These are phyloP conservation scores for Apium graveolens DNA, from an alignment of 129 eudicot genomes.

Conservation along the genomic window DNA sequence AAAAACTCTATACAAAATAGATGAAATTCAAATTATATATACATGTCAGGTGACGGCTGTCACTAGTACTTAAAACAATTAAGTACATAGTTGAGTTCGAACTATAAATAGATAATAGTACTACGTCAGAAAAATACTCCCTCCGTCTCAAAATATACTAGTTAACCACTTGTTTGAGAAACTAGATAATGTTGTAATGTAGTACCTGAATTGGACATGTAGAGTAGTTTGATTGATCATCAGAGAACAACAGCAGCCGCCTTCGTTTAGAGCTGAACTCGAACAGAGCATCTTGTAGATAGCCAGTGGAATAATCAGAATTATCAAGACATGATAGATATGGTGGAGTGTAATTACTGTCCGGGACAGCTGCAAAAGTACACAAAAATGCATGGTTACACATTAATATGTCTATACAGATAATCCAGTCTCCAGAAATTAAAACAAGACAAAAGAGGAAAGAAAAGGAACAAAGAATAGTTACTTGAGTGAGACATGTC, in stretches of 20 bases:
- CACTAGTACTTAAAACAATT: no score
- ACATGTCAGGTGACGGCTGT: not conserved
- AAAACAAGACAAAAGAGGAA: not conserved
- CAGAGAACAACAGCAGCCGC: constrained; percentile 33
- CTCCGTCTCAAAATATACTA: not conserved
- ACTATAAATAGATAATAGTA: no score
- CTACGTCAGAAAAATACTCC: not conserved
- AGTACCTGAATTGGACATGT: constrained; percentile 29
- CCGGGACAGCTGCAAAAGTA: constrained; percentile 26
- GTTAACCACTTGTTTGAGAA: not conserved
- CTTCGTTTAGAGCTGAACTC: constrained; percentile 71
- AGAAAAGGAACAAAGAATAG: constrained; percentile 1
- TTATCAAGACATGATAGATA: constrained; percentile 23
- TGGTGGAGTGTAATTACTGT: constrained; percentile 25
- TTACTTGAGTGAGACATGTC: constrained; percentile 44
- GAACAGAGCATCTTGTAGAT: constrained; percentile 74
- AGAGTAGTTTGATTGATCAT: constrained; percentile 19
- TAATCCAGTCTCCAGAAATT: not conserved
- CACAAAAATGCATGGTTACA: not conserved
- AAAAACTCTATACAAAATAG: constrained; percentile 20
- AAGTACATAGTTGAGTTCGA: not conserved
- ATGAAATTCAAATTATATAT: not conserved
- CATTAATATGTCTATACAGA: not conserved
- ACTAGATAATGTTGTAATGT: not conserved
- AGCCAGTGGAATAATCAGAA: constrained; percentile 63